These are phyloP conservation scores for Nitzschia sp. DNA, from an alignment of 108 stramenopile genomes.

Conservation along the genomic window DNA sequence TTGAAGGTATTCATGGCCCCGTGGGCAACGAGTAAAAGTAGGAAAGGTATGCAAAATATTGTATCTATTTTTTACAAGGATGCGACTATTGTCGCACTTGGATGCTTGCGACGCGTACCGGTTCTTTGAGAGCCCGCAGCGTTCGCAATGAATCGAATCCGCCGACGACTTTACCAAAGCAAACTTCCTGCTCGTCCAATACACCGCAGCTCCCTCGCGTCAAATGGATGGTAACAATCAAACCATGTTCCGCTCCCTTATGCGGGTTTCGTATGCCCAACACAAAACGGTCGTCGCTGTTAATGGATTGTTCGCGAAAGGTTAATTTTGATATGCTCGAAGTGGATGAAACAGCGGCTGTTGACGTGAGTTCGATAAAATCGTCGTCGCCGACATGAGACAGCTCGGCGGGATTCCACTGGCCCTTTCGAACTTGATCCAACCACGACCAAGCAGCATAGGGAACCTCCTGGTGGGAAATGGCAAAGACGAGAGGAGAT, in stretches of 20 bases:
- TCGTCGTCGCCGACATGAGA: slow-evolving; percentile 20
- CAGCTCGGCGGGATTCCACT: slow-evolving; percentile 43
- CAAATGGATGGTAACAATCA: slow-evolving; percentile 1
- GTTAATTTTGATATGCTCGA: slow-evolving; percentile 5
- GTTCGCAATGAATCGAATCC: slow-evolving; percentile 41
- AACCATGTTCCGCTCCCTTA: neutral
- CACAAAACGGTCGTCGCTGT: slow-evolving; percentile 38
- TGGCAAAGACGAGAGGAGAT: neutral
- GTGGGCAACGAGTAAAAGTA: no score
- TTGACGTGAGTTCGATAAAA: slow-evolving; percentile 13
- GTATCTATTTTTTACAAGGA: no score
- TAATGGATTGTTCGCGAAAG: slow-evolving; percentile 32
- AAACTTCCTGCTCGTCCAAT: slow-evolving; percentile 39
- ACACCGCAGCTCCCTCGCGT: slow-evolving; percentile 1
- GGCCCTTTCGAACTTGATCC: slow-evolving; percentile 41
- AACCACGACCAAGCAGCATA: slow-evolving; percentile 54
- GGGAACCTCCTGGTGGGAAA: slow-evolving; percentile 33
- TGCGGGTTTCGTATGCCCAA: slow-evolving; percentile 36
- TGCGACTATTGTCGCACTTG: no score
- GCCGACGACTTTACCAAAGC: slow-evolving; percentile 50
- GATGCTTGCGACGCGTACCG: neutral
- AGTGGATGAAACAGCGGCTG: neutral
- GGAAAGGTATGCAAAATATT: no score
- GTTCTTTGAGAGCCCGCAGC: neutral
- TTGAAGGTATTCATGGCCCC: no score